phyloP scores from a whole-genome alignment of 345 rosid species.

The Rhodamnia argentea region DNA sequence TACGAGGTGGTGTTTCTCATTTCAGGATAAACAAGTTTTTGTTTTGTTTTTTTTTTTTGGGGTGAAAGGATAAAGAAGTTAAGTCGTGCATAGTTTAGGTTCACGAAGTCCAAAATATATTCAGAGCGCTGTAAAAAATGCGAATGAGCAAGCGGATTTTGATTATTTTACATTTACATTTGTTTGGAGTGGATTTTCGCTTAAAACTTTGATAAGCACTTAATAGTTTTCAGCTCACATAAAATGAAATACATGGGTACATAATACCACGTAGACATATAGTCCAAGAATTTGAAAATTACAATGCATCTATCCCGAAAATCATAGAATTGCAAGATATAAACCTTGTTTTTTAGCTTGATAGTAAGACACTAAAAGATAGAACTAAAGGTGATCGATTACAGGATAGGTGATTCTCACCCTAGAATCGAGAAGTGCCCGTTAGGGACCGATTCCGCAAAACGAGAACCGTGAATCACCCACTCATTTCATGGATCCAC shows the following conservation, averaged over 20 bases:
- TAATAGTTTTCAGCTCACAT: neutral
- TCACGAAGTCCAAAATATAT: neutral
- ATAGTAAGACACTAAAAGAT: neutral
- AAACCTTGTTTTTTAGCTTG: neutral
- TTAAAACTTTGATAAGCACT: neutral
- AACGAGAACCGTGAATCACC: too few relatives aligned
- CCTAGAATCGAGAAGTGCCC: too few relatives aligned
- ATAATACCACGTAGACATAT: neutral
- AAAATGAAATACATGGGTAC: neutral
- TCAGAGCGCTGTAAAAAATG: neutral
- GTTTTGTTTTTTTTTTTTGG: too few relatives aligned
- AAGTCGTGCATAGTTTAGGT: neutral
- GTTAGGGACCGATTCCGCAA: too few relatives aligned
- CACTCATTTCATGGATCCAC: too few relatives aligned
- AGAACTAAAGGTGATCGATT: neutral
- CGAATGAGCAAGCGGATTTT: neutral
- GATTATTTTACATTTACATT: neutral
- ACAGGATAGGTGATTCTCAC: too few relatives aligned
- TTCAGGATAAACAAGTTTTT: too few relatives aligned
- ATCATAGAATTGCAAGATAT: neutral
- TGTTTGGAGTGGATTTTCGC: neutral
- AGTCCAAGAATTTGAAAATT: neutral
- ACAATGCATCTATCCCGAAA: neutral
- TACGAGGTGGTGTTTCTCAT: neutral
- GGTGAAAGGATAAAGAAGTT: too few relatives aligned